Evolutionary conservation across 1,139 yeast genomes (phyloP), one percentile per base, ranked within the genome.

Genomic region (Taphrina wiesneri): DNA sequence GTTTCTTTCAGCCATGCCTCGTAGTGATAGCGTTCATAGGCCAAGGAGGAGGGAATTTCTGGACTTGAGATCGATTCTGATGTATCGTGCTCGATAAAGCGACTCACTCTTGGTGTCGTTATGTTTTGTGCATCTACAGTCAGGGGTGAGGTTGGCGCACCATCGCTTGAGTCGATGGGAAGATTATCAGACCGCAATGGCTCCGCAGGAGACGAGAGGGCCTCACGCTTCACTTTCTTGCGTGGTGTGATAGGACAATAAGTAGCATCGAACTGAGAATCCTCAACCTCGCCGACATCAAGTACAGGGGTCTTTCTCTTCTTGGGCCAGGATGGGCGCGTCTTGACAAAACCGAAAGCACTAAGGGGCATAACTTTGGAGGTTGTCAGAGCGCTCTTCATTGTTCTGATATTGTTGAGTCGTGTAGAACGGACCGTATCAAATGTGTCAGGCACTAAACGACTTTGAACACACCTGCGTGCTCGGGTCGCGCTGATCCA

Each of bases 1-100:
- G 49, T 45, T n/a, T 45, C 49, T n/a, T 21, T 45, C 25, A 6
- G 7, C 49, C 49, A 45, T 21, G 49, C 26, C 9, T 32, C 25
- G 19, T 52, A 19, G 5, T 52, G 39, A 45, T 52, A 52, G 9
- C 56, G 41, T 17, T 52, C 56, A 13, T 23, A 52, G 0, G 56
- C 32, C 41, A 52, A 23, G 11, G 56, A 52, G 15, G 56, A 52
- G 4, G 56, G 56, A 1, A 52, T 17, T 21, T 52, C 56, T 23
- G 49, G 49, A 3, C 49, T 45, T n/a, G 49, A 19, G 7, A 21
- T 3, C 1, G 49, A 9, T 21, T 45, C 28, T 7, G 49, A 45
- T 0, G n/a, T 28, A 21, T 45, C 26, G n/a, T 45, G 49, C 26
- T 34, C 43, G 25, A 52, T 32, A 36, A 49, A 49, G 13, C 43